Base-by-base conservation (phyloP, 345 rosid genomes). In the Eucalyptus sideroxylon region DNA sequence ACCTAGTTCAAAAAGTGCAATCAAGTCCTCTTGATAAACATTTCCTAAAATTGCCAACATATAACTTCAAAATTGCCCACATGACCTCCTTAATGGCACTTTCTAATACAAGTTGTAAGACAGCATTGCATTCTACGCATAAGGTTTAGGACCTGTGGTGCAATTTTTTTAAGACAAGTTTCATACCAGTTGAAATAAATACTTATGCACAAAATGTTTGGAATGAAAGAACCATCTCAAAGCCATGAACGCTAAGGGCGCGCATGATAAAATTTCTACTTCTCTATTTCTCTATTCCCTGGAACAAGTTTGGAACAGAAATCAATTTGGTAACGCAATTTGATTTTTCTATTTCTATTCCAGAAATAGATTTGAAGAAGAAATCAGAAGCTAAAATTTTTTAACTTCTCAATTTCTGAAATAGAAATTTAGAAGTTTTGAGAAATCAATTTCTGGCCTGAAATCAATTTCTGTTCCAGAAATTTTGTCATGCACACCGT, bases 251-350 rank as follows among this genome's bases (percentile, higher is more conserved):
- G 47, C 45, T 72, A 72, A 72, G 83, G 83, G 53, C 8, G 3
- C 19, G 3, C 53, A 50, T 50, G 19, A 50, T 50, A 16, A 50
- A 50, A 50, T 50, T 50, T 50, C 7, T 50, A 50, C 51, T 50
- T 50, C 51, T 50, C 16, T 50, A 50, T 16, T 50, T 50, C 19
- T 50, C 8, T 50, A 0, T 50, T 50, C 2, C 53, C 1, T 0
- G 53, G 0, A 50, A 15, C 53, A 50, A 50, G 19, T 50, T 50
- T 50, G 7, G 7, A 50, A 50, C 53, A 50, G 0, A 50, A 50
- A 50, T 50, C 17, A 0, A 0, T 50, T 50, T 50, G 3, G 7
- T 50, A 15, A 50, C 17, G 3, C 53, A 50, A 50, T 50, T 50
- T 50, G 53, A 50, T 50, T 50, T 50, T 50, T 50, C 0, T 15